Evolutionary conservation across 75 land plant genomes (phyloP).

Genomic region (Azolla pinnata): DNA sequence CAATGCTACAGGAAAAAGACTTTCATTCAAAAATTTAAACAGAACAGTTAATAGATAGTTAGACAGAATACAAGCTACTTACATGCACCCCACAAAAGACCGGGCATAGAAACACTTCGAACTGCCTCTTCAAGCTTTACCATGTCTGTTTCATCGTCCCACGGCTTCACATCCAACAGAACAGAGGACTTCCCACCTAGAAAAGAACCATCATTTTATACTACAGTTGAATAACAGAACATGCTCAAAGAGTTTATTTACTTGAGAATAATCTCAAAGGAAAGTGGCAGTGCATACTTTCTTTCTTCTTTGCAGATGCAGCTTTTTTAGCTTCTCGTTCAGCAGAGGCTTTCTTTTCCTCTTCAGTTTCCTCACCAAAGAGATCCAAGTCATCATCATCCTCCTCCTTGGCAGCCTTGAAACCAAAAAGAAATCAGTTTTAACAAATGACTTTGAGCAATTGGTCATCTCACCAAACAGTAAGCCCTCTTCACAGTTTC

Average conservation of each 20-base stretch:
- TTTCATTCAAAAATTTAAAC: no score
- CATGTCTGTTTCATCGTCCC: slow-evolving; percentile 99
- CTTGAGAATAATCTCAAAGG: no score
- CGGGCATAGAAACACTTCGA: slow-evolving; percentile 56
- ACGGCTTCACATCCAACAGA: slow-evolving; percentile 85
- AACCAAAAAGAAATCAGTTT: neutral
- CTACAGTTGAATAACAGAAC: no score
- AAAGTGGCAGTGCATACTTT: no score
- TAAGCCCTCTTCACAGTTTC: no score
- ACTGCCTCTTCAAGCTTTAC: slow-evolving; percentile 80
- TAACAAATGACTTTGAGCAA: neutral
- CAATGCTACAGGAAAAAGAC: no score
- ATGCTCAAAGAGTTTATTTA: no score
- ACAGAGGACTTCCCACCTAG: slow-evolving; percentile 90
- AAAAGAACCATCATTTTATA: no score
- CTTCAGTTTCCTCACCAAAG: slow-evolving; percentile 56
- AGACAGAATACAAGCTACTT: no score
- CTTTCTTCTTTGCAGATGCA: slow-evolving; percentile 56
- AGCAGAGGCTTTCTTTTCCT: slow-evolving; percentile 57
- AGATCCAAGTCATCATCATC: slow-evolving; percentile 58
- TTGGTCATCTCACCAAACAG: neutral
- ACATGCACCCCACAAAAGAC: slow-evolving; percentile 91
- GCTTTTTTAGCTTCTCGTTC: slow-evolving; percentile 44
- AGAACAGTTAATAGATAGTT: no score
- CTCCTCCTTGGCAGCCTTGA: slow-evolving; percentile 31